Conservation (phyloP, 2,329 filamentous ascomycete genomes). For the Ambrosiella cleistominuta region DNA sequence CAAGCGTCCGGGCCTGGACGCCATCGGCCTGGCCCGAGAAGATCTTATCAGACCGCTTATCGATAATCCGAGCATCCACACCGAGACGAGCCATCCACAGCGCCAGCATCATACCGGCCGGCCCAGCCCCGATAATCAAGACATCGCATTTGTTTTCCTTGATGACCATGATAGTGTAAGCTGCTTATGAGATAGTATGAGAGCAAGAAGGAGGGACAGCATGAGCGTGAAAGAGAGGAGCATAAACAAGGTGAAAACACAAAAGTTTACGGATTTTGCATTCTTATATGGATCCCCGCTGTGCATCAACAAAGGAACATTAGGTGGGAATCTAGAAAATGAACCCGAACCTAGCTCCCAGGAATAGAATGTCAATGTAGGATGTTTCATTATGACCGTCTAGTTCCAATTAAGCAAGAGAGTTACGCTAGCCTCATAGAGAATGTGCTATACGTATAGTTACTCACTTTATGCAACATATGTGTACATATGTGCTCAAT, state of each 20-base stretch:
- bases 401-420: too few species aligned
- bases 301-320: background rate
- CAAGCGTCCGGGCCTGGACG: conserved; percentile 46
- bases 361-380: too few species aligned
- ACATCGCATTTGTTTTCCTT: conserved; percentile 18
- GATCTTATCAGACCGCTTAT: conserved; percentile 25
- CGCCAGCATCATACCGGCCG: conserved; percentile 27
- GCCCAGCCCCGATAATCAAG: conserved; percentile 26
- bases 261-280: background rate
- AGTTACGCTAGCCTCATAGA: too few species aligned
- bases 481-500: too few species aligned
- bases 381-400: too few species aligned
- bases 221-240: background rate
- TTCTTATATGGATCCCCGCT: background rate
- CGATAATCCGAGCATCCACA: conserved; percentile 26
- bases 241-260: background rate
- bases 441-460: too few species aligned
- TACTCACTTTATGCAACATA: too few species aligned
- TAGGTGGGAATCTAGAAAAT: too few species aligned
- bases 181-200: background rate
- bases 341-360: too few species aligned
- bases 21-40: conserved; percentile 27
- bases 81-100: conserved; percentile 26
- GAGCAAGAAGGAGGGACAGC: background rate
- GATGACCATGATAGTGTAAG: background rate